phyloP scores from a whole-genome alignment of 306 rosid genomes.

The Glycine latifolia region DNA sequence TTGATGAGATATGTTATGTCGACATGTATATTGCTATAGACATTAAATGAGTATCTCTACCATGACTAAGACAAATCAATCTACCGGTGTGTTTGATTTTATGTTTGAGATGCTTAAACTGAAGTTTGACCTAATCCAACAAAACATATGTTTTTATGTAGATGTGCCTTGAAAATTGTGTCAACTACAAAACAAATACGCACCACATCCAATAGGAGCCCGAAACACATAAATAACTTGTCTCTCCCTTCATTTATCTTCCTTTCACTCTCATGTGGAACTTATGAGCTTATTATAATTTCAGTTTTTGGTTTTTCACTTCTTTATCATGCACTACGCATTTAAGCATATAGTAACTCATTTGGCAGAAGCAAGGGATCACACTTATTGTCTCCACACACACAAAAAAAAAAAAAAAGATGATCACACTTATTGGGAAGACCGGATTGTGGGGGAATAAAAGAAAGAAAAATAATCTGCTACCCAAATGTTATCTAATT shows the following conservation, averaged over 20 bases:
- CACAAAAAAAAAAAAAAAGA: no score
- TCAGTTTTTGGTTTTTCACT: background rate
- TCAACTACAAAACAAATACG: no score
- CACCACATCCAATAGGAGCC: no score
- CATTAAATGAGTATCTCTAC: background rate
- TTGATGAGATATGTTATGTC: background rate
- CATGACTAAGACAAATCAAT: background rate
- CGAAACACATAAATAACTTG: background rate
- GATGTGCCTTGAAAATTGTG: no score
- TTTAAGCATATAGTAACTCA: background rate
- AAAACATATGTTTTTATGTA: no score
- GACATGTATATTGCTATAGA: background rate
- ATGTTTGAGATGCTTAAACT: no score
- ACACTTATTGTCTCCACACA: background rate
- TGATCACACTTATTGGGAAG: background rate
- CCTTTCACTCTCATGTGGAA: background rate
- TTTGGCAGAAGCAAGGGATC: background rate
- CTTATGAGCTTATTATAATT: background rate
- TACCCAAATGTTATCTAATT: background rate
- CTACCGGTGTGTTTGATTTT: background rate
- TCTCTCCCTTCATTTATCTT: background rate
- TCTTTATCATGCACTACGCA: no score
- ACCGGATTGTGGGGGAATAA: background rate
- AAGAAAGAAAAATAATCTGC: background rate
- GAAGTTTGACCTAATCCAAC: no score